A percentile compares a stretch with the other conserved stretches of the same genome.
Conservation (phyloP, 139 green algal genomes). For the Nannochloris sp. region DNA sequence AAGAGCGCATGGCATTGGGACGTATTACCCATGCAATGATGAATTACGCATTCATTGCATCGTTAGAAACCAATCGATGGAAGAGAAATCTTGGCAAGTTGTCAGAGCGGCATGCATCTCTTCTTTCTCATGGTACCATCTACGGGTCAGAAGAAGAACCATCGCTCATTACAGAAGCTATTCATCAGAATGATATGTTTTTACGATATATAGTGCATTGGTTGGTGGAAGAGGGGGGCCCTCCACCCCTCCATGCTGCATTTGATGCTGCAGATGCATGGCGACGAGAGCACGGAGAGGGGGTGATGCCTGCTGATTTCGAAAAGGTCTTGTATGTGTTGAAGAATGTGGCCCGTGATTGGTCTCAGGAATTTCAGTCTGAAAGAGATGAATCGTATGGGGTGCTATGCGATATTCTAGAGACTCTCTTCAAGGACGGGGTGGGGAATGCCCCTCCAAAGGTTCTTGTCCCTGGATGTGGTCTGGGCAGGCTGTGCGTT, state of each 20-base stretch:
- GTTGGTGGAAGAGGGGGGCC: constrained; percentile 3
- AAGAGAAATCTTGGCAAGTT: constrained; percentile 46
- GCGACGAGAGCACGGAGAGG: not conserved
- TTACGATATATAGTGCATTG: constrained; percentile 35
- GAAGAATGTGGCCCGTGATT: constrained; percentile 85
- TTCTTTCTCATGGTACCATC: constrained; percentile 27
- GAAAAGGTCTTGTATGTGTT: constrained; percentile 77
- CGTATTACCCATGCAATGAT: constrained; percentile 66
- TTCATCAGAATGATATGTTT: constrained; percentile 59
- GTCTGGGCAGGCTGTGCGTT: constrained; percentile 72
- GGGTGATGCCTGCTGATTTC: constrained; percentile 19
- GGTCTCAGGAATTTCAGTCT: constrained; percentile 58
- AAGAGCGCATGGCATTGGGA: constrained; percentile 3
- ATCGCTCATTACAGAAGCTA: constrained; percentile 12
- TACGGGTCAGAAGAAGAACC: constrained; percentile 34
- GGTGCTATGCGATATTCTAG: constrained; percentile 39
- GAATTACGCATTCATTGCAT: constrained; percentile 41
- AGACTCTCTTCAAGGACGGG: constrained; percentile 1
- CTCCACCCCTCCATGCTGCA: constrained; percentile 15
- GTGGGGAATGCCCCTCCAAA: not conserved
- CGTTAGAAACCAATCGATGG: constrained; percentile 65
- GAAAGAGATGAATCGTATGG: constrained; percentile 74
- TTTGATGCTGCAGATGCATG: constrained; percentile 15
- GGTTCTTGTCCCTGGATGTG: constrained; percentile 77
- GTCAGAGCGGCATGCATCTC: not conserved